Evolutionary conservation across 2,329 filamentous ascomycete species (phyloP), one percentile per base, ranked within the genome.

Genomic region (Mycosphaerella sp.): DNA sequence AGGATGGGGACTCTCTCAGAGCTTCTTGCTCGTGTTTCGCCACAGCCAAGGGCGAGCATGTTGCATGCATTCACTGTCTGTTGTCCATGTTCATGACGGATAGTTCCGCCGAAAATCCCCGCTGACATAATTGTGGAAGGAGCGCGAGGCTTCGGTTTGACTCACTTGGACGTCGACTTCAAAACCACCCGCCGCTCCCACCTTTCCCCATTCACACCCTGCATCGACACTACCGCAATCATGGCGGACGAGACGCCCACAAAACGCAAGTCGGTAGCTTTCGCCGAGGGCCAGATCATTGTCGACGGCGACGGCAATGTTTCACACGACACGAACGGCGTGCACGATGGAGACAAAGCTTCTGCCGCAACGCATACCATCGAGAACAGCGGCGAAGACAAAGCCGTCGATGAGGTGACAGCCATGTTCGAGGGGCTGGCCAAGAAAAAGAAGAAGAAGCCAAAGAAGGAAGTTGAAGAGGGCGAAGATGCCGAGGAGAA

Each of bases 271-370:
- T 94, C 89, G 41, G 91, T 97, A 66, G 85, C 89, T 59, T 97
- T 97, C 72, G 90, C 85, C 69, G 87, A 93, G 72, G 87, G 88
- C 66, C 81, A 88, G 64, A 80, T 87, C 60, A 83, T 95, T 65
- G 90, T 96, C 70, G 87, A 95, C 76, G 81, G 82, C 72, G 87
- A 95, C 78, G 91, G 91, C 65, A 82, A 85, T 68, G 82, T 96
- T 68, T 88, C 81, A 65, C 84, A 86, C 73, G 53, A 54, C 43
- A 79, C 82, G 70, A 82, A 87, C 70, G 80, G 84, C 61, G 78
- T 80, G 66, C 60, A 64, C 53, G 58, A 85, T 65, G 86, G 88
- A 65, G 79, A 85, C 63, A 89, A 89, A 75, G 81, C 85, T 61
- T 87, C 86, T 64, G 89, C 89, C 61, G 80, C 86, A 76, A 89